Evolutionary conservation across 352 stramenopile species (phyloP).

Genomic region (Halophytophthora batemanensis): DNA sequence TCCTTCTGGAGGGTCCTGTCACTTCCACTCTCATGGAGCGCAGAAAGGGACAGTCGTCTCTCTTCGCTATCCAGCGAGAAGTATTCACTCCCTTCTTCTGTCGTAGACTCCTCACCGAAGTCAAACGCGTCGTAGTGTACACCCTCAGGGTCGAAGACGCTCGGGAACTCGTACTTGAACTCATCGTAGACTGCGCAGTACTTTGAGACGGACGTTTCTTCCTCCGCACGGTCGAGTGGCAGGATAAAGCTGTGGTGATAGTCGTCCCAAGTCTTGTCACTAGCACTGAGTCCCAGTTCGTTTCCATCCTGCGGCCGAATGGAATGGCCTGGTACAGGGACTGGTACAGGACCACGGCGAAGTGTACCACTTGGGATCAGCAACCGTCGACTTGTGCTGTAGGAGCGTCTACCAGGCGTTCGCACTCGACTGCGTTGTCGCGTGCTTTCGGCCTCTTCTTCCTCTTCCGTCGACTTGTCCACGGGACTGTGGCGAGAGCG

Average conservation of each 20-base stretch:
- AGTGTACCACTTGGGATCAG: slow-evolving; percentile 22
- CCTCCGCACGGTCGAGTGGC: slow-evolving; percentile 1
- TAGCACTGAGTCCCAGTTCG: not conserved
- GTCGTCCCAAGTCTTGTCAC: slow-evolving; percentile 4
- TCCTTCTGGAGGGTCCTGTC: slow-evolving; percentile 26
- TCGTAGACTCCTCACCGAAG: slow-evolving; percentile 5
- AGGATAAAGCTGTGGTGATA: slow-evolving; percentile 12
- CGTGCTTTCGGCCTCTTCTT: slow-evolving; percentile 29
- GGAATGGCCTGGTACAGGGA: slow-evolving; percentile 19
- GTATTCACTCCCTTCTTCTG: slow-evolving; percentile 19
- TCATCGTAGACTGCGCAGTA: slow-evolving; percentile 20
- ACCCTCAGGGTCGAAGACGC: slow-evolving; percentile 6
- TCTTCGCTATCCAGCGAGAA: slow-evolving; percentile 15
- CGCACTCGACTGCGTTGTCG: slow-evolving; percentile 26
- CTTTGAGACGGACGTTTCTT: slow-evolving; percentile 6
- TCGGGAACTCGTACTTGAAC: slow-evolving; percentile 27
- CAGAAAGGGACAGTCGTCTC: slow-evolving; percentile 8
- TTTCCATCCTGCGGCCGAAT: slow-evolving; percentile 11
- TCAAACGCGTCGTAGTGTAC: slow-evolving; percentile 23
- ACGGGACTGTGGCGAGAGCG: slow-evolving; percentile 7
- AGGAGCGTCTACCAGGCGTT: slow-evolving; percentile 1
- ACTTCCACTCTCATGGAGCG: slow-evolving; percentile 9
- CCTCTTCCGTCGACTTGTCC: slow-evolving; percentile 19
- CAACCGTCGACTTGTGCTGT: slow-evolving; percentile 19
- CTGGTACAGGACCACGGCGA: slow-evolving; percentile 19